phyloP scores from a whole-genome alignment of 768 basidiomycete species.

The Collybia nuda region DNA sequence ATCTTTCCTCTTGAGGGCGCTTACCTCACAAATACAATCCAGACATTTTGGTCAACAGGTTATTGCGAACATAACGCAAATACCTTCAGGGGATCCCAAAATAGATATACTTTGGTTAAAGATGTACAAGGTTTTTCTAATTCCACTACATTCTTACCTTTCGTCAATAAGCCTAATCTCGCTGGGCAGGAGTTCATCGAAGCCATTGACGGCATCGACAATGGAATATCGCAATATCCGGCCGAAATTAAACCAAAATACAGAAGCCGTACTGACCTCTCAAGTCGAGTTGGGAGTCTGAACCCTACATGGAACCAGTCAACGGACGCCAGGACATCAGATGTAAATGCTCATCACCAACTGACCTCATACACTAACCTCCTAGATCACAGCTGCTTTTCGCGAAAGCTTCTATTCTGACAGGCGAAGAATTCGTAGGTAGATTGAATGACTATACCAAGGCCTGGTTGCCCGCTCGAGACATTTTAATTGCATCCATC shows the following conservation, averaged over 20 bases:
- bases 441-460: conserved; percentile 81
- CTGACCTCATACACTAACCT: conserved; percentile 1
- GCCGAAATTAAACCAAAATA: conserved; percentile 68
- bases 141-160: neutral
- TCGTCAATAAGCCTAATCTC: neutral
- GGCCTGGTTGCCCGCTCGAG: conserved; percentile 91
- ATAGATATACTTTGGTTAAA: conserved; percentile 83
- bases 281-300: conserved; percentile 76
- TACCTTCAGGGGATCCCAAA: conserved; percentile 55
- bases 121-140: conserved; percentile 67
- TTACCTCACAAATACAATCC: conserved; percentile 4
- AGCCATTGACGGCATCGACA: conserved; percentile 92
- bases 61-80: conserved; percentile 59
- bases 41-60: conserved; percentile 92
- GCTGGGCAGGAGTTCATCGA: conserved; percentile 81
- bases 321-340: conserved; percentile 59
- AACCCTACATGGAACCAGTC: conserved; percentile 94
- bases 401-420: conserved; percentile 72
- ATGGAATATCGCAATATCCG: conserved; percentile 85
- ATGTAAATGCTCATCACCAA: conserved; percentile 50
- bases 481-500: conserved; percentile 64
- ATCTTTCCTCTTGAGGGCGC: too few species aligned
- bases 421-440: conserved; percentile 83
- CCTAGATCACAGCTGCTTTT: conserved; percentile 58
- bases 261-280: conserved; percentile 77